Evolutionary conservation across 345 rosid genomes (phyloP).

Genomic region (Aquilaria yunnanensis): DNA sequence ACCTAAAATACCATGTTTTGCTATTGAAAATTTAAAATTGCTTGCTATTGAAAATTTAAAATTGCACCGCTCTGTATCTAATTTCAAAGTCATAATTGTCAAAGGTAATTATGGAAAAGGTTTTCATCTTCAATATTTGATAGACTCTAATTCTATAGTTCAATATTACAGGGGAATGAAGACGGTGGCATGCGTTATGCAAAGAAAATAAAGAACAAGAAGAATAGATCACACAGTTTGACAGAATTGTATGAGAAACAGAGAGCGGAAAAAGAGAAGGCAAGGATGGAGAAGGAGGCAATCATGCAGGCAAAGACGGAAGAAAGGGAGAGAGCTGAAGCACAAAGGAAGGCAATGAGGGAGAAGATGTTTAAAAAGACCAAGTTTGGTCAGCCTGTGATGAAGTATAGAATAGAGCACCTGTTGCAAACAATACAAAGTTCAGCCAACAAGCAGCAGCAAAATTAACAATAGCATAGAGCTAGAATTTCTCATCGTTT

Average conservation of each 20-base stretch:
- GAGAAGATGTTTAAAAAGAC: slow-evolving; percentile 77
- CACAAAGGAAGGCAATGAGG: slow-evolving; percentile 56
- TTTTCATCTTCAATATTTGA: no score
- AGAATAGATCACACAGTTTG: slow-evolving; percentile 27
- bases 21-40: no score
- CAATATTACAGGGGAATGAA: slow-evolving; percentile 5
- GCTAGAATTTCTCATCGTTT: neutral
- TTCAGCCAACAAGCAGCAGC: slow-evolving; percentile 24
- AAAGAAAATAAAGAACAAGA: slow-evolving; percentile 18
- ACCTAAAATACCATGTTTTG: no score
- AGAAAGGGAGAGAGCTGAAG: slow-evolving; percentile 57
- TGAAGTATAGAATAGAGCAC: slow-evolving; percentile 86
- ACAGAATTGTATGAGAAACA: slow-evolving; percentile 60
- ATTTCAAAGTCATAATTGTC: no score
- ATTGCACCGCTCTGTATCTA: no score
- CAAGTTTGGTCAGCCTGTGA: slow-evolving; percentile 72
- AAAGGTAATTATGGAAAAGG: no score
- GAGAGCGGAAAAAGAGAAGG: slow-evolving; percentile 58
- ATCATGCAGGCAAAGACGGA: slow-evolving; percentile 54
- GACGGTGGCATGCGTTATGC: slow-evolving; percentile 21
- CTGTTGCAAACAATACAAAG: slow-evolving; percentile 67
- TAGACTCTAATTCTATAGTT: no score
- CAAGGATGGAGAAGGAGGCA: slow-evolving; percentile 59
- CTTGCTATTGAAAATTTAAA: no score
- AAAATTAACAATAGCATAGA: neutral